These are phyloP conservation scores for Anisodus tanguticus DNA, from an alignment of 257 asterid genomes.

Conservation along the genomic window DNA sequence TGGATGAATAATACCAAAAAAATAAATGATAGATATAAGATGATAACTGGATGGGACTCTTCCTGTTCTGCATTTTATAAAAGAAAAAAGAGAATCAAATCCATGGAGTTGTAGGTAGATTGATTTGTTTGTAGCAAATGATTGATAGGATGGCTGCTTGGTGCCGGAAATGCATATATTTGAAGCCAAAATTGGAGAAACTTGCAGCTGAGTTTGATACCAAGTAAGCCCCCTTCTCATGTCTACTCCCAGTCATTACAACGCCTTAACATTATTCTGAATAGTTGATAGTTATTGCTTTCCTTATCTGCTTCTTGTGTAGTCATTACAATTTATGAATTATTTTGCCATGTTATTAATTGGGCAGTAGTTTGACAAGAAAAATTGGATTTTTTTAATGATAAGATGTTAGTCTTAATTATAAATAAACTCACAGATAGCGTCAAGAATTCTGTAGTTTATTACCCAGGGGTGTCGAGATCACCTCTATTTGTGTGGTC, in stretches of 20 bases:
- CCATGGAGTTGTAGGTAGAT: background rate
- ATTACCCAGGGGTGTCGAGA: too few species aligned
- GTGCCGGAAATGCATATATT: constrained; percentile 95
- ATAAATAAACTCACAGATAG: background rate
- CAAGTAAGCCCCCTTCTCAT: constrained; percentile 52
- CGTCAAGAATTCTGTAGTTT: background rate
- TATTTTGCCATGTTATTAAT: background rate
- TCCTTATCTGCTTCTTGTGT: background rate
- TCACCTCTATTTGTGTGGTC: too few species aligned
- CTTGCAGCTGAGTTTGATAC: constrained; percentile 76
- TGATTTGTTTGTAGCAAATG: constrained; percentile 22
- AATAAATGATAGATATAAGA: too few species aligned
- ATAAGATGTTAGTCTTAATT: background rate
- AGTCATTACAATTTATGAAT: background rate
- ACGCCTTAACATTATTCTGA: background rate
- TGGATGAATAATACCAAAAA: background rate
- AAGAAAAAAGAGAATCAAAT: background rate
- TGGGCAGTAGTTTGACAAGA: background rate
- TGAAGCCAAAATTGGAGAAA: constrained; percentile 94
- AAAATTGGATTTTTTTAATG: background rate
- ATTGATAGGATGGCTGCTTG: constrained; percentile 87
- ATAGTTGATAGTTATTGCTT: background rate
- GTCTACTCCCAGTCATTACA: background rate
- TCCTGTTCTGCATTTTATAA: background rate
- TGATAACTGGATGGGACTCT: background rate